Conservation (phyloP, 2,329 filamentous ascomycete genomes). For the Neofusicoccum sp. region DNA sequence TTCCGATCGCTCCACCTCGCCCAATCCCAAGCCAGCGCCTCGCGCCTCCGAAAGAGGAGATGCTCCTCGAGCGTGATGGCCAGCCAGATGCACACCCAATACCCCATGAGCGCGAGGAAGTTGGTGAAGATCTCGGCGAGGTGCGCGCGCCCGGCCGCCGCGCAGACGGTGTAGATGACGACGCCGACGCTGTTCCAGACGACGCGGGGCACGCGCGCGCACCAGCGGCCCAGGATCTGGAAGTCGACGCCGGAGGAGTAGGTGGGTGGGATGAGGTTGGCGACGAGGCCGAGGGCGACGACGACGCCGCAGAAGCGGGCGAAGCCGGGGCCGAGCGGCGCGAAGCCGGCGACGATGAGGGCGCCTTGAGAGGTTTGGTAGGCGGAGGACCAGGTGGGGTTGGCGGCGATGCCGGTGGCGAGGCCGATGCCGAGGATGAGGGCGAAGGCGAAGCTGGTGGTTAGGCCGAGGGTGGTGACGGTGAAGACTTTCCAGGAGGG, state of each 20-base stretch:
- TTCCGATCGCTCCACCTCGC: slow-evolving; percentile 57
- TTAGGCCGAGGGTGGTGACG: slow-evolving; percentile 57
- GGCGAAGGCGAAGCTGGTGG: slow-evolving; percentile 59
- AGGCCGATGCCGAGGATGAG: slow-evolving; percentile 63
- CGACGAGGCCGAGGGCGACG: slow-evolving; percentile 62
- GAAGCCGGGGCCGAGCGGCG: slow-evolving; percentile 55
- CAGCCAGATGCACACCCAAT: slow-evolving; percentile 67
- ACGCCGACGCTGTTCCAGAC: slow-evolving; percentile 64
- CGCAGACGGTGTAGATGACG: slow-evolving; percentile 63
- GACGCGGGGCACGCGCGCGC: slow-evolving; percentile 59
- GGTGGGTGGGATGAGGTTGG: slow-evolving; percentile 64
- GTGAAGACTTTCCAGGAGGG: slow-evolving; percentile 54
- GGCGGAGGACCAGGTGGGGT: slow-evolving; percentile 56
- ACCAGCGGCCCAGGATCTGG: slow-evolving; percentile 62
- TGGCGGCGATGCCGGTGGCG: slow-evolving; percentile 54
- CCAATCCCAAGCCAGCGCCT: slow-evolving; percentile 49
- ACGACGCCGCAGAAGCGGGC: slow-evolving; percentile 67
- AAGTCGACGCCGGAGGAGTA: slow-evolving; percentile 67
- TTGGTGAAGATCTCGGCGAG: slow-evolving; percentile 66
- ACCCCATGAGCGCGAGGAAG: slow-evolving; percentile 69
- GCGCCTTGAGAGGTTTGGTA: slow-evolving; percentile 61
- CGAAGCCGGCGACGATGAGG: slow-evolving; percentile 62
- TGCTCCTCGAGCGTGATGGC: slow-evolving; percentile 62
- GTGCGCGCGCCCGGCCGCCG: slow-evolving; percentile 59
- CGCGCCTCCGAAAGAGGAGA: slow-evolving; percentile 56